Conservation (phyloP, 441 rosid species). For the Croton laevigatus region DNA sequence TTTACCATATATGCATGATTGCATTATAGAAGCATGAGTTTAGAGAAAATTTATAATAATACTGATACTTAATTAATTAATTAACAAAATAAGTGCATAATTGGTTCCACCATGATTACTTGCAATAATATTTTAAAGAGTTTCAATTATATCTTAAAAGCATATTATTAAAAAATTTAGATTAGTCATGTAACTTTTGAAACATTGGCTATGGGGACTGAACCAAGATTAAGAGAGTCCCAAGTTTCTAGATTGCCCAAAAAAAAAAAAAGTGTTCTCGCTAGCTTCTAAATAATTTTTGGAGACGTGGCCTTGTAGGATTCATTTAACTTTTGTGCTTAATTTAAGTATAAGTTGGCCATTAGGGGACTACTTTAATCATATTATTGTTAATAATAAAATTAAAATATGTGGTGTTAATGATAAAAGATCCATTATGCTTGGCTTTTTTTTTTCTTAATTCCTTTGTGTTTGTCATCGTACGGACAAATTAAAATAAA, state of each 20-base stretch:
- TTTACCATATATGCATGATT: conserved; percentile 24
- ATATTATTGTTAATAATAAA: not conserved
- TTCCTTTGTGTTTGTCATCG: conserved; percentile 9
- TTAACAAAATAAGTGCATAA: conserved; percentile 37
- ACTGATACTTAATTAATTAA: not conserved
- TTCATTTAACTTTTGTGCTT: conserved; percentile 28
- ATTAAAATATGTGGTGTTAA: conserved; percentile 14
- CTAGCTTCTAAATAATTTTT: conserved; percentile 1
- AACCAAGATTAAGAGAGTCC: conserved; percentile 28
- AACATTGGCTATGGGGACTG: conserved; percentile 60
- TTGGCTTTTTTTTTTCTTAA: not conserved
- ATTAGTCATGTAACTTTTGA: conserved; percentile 42
- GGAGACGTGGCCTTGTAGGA: conserved; percentile 40
- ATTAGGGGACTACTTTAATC: conserved; percentile 22
- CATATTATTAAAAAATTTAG: conserved; percentile 12
- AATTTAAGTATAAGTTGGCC: conserved; percentile 35
- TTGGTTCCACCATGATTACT: conserved; percentile 63
- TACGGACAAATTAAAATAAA: conserved; percentile 26
- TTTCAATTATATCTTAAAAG: conserved; percentile 3
- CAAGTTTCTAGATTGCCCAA: conserved; percentile 51
- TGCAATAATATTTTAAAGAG: conserved; percentile 25
- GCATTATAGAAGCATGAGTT: conserved; percentile 37
- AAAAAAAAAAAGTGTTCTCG: not conserved
- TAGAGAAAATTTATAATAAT: conserved; percentile 2
- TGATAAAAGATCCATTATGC: conserved; percentile 25